Evolutionary conservation across 257 asterid species (phyloP).

Genomic region (Thymus mandschuricus): DNA sequence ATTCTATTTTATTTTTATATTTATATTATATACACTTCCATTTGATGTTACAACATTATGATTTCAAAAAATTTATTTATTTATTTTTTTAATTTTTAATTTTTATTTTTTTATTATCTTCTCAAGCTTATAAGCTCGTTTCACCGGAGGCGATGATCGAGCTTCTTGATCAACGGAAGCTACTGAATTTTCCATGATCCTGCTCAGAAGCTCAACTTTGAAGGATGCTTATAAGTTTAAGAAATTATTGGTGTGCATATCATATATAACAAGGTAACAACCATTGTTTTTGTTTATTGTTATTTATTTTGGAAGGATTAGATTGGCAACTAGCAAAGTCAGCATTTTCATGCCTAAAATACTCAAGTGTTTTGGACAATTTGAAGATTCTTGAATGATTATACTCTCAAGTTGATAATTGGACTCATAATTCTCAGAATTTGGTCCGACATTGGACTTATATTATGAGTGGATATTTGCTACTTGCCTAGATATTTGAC

Average conservation of each 20-base stretch:
- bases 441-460: not conserved
- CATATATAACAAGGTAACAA: conserved; percentile 8
- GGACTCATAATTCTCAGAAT: too few species aligned
- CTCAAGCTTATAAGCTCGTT: too few species aligned
- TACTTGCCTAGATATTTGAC: not conserved
- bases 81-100: too few species aligned
- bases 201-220: conserved; percentile 13
- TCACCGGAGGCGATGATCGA: conserved; percentile 7
- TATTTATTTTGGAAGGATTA: not conserved
- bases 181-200: conserved; percentile 31
- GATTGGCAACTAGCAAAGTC: conserved; percentile 38
- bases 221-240: conserved; percentile 19
- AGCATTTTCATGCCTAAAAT: conserved; percentile 22
- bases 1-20: too few species aligned
- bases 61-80: too few species aligned
- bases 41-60: too few species aligned
- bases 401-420: not conserved
- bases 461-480: not conserved
- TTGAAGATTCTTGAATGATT: conserved; percentile 24
- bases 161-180: conserved; percentile 36
- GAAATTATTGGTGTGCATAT: conserved; percentile 24
- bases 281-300: not conserved
- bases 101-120: too few species aligned
- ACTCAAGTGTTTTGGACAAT: conserved; percentile 17
- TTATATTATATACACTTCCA: too few species aligned